Percentiles rank a stretch among this genome's conserved stretches.
Evolutionary conservation across 257 asterid species (phyloP).

Genomic region (Verbascum thapsus): DNA sequence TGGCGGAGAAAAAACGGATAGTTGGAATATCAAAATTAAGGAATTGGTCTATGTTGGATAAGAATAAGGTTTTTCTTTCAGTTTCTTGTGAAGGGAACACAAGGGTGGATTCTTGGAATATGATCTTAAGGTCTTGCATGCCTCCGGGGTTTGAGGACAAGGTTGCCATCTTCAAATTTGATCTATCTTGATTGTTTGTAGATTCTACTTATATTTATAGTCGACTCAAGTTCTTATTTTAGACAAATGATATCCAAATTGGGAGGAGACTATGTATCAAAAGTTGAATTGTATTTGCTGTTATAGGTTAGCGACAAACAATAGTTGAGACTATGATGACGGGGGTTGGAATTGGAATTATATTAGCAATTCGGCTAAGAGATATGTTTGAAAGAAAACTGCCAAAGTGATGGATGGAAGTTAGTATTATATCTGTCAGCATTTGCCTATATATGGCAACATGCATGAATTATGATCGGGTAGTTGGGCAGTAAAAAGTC

Average conservation of each 20-base stretch:
- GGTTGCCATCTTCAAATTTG: slow-evolving; percentile 43
- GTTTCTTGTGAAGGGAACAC: slow-evolving; percentile 45
- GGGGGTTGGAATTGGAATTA: too few species aligned
- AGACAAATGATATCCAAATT: too few species aligned
- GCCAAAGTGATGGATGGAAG: slow-evolving; percentile 7
- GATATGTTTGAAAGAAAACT: background rate
- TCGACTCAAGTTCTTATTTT: too few species aligned
- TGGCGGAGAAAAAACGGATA: slow-evolving; percentile 51
- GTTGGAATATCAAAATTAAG: slow-evolving; percentile 65
- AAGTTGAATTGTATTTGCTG: too few species aligned
- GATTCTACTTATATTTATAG: too few species aligned
- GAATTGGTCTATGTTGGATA: slow-evolving; percentile 66
- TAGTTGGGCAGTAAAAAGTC: too few species aligned
- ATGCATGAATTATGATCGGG: too few species aligned
- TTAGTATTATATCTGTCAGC: background rate
- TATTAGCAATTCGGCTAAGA: slow-evolving; percentile 28
- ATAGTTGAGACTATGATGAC: too few species aligned
- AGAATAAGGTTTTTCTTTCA: slow-evolving; percentile 39
- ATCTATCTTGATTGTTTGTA: too few species aligned
- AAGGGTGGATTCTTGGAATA: slow-evolving; percentile 49
- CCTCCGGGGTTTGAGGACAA: slow-evolving; percentile 36
- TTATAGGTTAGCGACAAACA: too few species aligned
- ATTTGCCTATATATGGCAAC: background rate
- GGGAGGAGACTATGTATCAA: too few species aligned
- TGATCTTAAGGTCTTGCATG: slow-evolving; percentile 62